Conservation (phyloP, 371 early-diverging fungal species). For the Amoeboaphelidium occidentale region DNA sequence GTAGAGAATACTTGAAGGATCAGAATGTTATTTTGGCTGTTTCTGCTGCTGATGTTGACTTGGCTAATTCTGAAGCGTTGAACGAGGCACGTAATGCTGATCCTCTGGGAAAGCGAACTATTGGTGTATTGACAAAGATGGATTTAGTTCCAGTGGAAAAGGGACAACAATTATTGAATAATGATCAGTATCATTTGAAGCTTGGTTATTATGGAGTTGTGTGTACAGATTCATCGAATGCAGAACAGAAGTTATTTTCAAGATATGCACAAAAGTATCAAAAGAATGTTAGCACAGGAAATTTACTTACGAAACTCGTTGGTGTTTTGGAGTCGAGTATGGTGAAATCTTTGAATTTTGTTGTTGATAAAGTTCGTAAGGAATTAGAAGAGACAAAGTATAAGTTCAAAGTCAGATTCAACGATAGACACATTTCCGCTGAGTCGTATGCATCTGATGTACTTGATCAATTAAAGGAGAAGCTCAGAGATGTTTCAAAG, state of each 20-base stretch:
- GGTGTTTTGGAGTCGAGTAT: constrained; percentile 72
- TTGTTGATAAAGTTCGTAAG: constrained; percentile 64
- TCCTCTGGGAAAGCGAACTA: constrained; percentile 75
- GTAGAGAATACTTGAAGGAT: constrained; percentile 71
- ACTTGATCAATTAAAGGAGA: constrained; percentile 69
- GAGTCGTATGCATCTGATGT: constrained; percentile 86
- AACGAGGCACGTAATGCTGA: constrained; percentile 63
- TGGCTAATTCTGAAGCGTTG: constrained; percentile 95
- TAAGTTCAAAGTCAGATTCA: constrained; percentile 93
- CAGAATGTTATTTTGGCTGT: constrained; percentile 94
- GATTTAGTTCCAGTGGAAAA: constrained; percentile 73
- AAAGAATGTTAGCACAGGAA: background rate
- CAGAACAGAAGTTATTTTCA: constrained; percentile 1
- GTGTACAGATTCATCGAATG: constrained; percentile 25
- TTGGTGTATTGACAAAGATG: constrained; percentile 97
- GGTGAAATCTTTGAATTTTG: constrained; percentile 47
- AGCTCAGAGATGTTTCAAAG: constrained; percentile 66
- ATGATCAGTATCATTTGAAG: constrained; percentile 72
- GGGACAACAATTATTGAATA: constrained; percentile 58
- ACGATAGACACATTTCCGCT: constrained; percentile 72
- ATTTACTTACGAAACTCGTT: constrained; percentile 23
- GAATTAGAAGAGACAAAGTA: constrained; percentile 84
- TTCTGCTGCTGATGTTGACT: constrained; percentile 91
- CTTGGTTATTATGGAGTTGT: constrained; percentile 96
- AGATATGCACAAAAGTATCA: background rate